Conservation (phyloP, 1,139 yeast species). For the Yamadazyma siamensis region DNA sequence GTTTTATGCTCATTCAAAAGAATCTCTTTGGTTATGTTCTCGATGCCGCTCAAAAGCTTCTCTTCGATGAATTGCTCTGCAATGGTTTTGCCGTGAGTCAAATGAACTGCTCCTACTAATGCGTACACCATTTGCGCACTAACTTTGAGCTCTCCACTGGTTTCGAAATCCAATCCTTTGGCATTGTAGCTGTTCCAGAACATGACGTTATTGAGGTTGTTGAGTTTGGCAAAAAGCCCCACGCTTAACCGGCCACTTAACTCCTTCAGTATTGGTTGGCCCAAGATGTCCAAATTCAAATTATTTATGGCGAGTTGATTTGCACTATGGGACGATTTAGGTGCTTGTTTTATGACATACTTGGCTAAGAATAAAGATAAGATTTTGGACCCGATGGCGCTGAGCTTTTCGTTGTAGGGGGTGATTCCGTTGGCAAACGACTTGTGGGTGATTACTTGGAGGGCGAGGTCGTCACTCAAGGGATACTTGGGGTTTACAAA, state of each 20-base stretch:
- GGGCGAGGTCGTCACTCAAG: conserved; percentile 52
- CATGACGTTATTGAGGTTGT: conserved; percentile 51
- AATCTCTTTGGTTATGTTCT: conserved; percentile 12
- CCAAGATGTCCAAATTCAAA: conserved; percentile 62
- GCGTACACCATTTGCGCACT: conserved; percentile 72
- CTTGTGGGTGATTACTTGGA: conserved; percentile 87
- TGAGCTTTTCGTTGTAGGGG: conserved; percentile 84
- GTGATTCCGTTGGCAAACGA: conserved; percentile 88
- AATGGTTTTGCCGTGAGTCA: conserved; percentile 59
- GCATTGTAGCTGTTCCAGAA: conserved; percentile 72
- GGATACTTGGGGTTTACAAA: conserved; percentile 43
- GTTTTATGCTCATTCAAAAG: conserved; percentile 1
- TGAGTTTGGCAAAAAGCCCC: conserved; percentile 50
- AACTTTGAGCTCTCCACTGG: conserved; percentile 53
- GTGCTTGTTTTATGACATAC: conserved; percentile 36
- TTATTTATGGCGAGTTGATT: conserved; percentile 46
- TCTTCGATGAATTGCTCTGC: conserved; percentile 57
- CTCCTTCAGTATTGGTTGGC: conserved; percentile 50
- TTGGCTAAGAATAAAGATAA: conserved; percentile 59
- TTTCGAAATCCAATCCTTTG: conserved; percentile 49
- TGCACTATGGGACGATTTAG: conserved; percentile 11
- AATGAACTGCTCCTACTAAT: conserved; percentile 74
- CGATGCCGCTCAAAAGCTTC: conserved; percentile 21
- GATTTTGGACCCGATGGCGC: conserved; percentile 74
- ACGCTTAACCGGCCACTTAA: conserved; percentile 48